A percentile compares a stretch with the other conserved stretches of the same genome.
Conservation (phyloP, 768 basidiomycete species). For the Suillus brevipes region DNA sequence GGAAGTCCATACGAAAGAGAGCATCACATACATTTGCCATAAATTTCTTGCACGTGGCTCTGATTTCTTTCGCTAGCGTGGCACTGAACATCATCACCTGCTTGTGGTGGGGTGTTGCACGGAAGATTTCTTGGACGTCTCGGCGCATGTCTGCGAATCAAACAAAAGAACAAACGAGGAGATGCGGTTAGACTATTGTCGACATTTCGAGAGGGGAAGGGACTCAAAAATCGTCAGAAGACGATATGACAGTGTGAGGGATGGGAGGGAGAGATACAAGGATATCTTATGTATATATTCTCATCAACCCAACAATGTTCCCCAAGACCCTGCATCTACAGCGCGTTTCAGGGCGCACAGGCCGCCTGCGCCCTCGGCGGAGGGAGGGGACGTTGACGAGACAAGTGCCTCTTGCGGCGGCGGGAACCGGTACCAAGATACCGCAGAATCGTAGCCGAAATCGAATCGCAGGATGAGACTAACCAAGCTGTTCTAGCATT, state of each 20-base stretch:
- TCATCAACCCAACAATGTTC: conserved; percentile 36
- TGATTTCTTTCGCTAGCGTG: conserved; percentile 94
- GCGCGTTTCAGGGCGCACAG: conserved; percentile 40
- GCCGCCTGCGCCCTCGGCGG: conserved; percentile 38
- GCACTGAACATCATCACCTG: conserved; percentile 99
- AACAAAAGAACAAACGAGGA: conserved; percentile 42
- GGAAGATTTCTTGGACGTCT: conserved; percentile 99
- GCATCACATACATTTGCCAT: conserved; percentile 86
- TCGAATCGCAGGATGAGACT: conserved; percentile 68
- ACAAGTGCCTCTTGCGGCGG: conserved; percentile 37
- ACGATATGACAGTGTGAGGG: conserved; percentile 29
- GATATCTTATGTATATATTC: conserved; percentile 7
- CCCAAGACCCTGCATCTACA: conserved; percentile 40
- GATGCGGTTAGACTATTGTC: conserved; percentile 65
- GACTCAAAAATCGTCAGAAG: conserved; percentile 43
- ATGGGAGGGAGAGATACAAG: not conserved
- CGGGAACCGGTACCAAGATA: conserved; percentile 41
- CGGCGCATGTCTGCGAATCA: conserved; percentile 93
- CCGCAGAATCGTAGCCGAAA: conserved; percentile 57
- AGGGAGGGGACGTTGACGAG: conserved; percentile 40
- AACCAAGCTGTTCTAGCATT: conserved; percentile 99
- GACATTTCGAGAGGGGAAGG: conserved; percentile 54
- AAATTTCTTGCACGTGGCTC: conserved; percentile 98
- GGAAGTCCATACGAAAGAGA: not conserved
- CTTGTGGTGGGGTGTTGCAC: conserved; percentile 98